Percentiles rank a stretch among this genome's conserved stretches.
These are phyloP conservation scores for Eucalyptus curtisii DNA, from an alignment of 345 rosid genomes.

Conservation along the genomic window DNA sequence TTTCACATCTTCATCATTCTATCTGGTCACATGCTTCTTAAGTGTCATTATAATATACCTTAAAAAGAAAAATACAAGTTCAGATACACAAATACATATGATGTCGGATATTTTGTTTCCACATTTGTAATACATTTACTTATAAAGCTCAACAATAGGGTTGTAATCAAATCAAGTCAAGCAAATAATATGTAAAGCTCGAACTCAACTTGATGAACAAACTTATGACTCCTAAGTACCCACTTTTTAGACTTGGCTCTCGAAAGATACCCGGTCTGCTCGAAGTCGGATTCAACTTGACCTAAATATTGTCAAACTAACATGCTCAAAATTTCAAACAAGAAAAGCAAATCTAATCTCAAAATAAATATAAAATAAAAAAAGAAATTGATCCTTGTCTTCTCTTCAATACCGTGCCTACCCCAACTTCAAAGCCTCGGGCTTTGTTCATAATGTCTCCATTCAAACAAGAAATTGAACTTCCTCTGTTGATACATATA, in stretches of 20 bases:
- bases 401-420: neutral
- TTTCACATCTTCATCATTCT: too few species aligned
- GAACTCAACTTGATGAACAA: neutral
- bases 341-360: neutral
- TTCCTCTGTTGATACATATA: neutral
- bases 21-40: too few species aligned
- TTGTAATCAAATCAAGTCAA: too few species aligned
- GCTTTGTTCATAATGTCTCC: neutral
- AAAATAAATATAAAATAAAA: too few species aligned
- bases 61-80: too few species aligned
- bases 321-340: neutral
- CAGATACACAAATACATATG: too few species aligned
- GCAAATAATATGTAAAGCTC: neutral
- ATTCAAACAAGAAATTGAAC: neutral
- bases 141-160: neutral
- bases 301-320: neutral
- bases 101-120: neutral
- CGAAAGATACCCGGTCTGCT: neutral
- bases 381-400: neutral
- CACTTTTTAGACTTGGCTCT: neutral
- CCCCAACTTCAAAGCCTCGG: neutral
- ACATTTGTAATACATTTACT: neutral
- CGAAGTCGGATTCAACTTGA: neutral
- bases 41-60: too few species aligned
- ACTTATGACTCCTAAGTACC: neutral